Conservation (phyloP, 306 rosid species). For the Trifolium repens region DNA sequence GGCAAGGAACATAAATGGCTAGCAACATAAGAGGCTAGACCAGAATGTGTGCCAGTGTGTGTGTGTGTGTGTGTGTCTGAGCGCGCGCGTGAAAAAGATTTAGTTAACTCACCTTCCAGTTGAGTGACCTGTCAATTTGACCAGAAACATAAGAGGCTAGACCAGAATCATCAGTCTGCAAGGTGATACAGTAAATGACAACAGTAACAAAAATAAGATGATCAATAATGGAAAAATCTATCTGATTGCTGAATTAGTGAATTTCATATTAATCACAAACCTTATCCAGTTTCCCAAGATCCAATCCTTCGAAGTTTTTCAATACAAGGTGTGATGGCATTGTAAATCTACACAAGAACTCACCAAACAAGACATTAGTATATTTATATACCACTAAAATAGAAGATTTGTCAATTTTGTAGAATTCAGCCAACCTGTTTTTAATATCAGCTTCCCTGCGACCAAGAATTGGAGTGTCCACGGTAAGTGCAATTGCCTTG, state of each 20-base stretch:
- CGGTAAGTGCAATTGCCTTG: slow-evolving; percentile 96
- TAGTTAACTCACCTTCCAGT: slow-evolving; percentile 70
- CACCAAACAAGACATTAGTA: slow-evolving; percentile 26
- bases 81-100: not conserved
- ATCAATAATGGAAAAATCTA: not conserved
- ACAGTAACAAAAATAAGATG: slow-evolving; percentile 14
- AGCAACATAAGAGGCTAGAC: too few species aligned
- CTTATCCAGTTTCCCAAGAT: slow-evolving; percentile 75
- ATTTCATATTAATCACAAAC: slow-evolving; percentile 43
- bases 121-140: slow-evolving; percentile 76
- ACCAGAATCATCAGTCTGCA: slow-evolving; percentile 80
- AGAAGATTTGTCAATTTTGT: slow-evolving; percentile 12
- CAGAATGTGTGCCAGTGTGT: too few species aligned
- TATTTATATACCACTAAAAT: not conserved
- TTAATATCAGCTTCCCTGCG: slow-evolving; percentile 97
- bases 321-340: slow-evolving; percentile 70
- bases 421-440: slow-evolving; percentile 63
- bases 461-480: slow-evolving; percentile 92
- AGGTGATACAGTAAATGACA: slow-evolving; percentile 22
- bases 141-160: slow-evolving; percentile 75
- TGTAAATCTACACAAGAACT: slow-evolving; percentile 64
- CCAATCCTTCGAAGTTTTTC: slow-evolving; percentile 83
- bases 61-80: too few species aligned
- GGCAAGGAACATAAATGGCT: too few species aligned
- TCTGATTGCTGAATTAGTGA: slow-evolving; percentile 38